A percentile compares a stretch with the other conserved stretches of the same genome.
Conservation (phyloP, 2,329 filamentous ascomycete species). For the Tympanopsis confertula region DNA sequence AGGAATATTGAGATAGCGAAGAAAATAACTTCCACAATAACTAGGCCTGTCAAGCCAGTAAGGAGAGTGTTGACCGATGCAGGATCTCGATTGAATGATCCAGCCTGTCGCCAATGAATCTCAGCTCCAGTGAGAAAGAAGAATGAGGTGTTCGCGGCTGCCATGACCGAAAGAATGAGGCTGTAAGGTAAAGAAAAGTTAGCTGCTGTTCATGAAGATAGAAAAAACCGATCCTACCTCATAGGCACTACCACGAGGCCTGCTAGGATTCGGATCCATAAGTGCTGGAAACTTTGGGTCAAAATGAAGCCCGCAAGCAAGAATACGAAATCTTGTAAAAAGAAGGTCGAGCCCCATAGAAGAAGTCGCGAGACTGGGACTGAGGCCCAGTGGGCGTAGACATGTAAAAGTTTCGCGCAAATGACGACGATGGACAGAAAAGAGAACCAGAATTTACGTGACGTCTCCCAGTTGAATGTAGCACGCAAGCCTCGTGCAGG, state of each 20-base stretch:
- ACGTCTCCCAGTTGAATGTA: not conserved
- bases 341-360: not conserved
- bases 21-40: not conserved
- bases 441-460: not conserved
- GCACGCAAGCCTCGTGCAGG: too few relatives aligned
- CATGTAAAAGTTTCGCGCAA: not conserved
- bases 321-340: not conserved
- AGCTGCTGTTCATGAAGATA: too few relatives aligned
- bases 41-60: not conserved
- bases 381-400: not conserved
- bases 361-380: not conserved
- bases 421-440: not conserved
- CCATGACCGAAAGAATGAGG: not conserved
- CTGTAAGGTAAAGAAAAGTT: too few relatives aligned
- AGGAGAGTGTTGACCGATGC: not conserved
- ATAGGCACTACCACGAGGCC: too few relatives aligned
- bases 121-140: not conserved
- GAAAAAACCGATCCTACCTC: too few relatives aligned
- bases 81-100: not conserved
- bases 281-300: too few relatives aligned
- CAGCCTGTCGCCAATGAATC: not conserved
- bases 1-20: too few relatives aligned
- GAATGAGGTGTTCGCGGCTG: not conserved
- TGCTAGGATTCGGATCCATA: too few relatives aligned
- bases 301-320: not conserved